Conservation (phyloP, 345 rosid genomes). For the Eucalyptus regnans region DNA sequence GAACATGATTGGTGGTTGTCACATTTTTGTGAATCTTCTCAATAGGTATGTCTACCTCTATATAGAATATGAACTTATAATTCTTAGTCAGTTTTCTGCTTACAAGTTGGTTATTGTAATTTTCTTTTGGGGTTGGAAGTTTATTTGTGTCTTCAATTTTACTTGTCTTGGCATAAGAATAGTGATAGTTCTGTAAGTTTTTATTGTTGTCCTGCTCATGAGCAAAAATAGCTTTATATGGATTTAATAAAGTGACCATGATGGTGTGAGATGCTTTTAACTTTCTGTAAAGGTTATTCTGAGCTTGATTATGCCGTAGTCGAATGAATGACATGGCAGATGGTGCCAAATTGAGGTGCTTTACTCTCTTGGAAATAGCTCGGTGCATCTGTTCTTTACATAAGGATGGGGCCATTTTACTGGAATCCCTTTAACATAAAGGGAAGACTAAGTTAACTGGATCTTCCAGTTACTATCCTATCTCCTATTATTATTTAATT, state of each 20-base stretch:
- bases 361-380: neutral
- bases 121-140: neutral
- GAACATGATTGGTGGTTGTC: constrained; percentile 72
- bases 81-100: neutral
- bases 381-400: neutral
- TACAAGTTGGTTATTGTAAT: neutral
- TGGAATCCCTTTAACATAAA: neutral
- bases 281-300: neutral
- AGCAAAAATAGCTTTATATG: neutral
- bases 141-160: neutral
- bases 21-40: constrained; percentile 83
- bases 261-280: neutral
- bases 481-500: neutral
- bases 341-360: neutral
- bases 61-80: neutral
- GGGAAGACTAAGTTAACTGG: neutral
- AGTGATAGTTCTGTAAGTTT: neutral
- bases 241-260: neutral
- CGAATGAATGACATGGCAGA: neutral
- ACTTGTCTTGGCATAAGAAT: neutral
- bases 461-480: neutral
- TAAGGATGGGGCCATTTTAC: neutral
- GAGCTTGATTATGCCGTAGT: neutral
- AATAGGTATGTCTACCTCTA: constrained; percentile 39
- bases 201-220: neutral